phyloP scores from a whole-genome alignment of 257 asterid genomes.

The Ballota nigra region DNA sequence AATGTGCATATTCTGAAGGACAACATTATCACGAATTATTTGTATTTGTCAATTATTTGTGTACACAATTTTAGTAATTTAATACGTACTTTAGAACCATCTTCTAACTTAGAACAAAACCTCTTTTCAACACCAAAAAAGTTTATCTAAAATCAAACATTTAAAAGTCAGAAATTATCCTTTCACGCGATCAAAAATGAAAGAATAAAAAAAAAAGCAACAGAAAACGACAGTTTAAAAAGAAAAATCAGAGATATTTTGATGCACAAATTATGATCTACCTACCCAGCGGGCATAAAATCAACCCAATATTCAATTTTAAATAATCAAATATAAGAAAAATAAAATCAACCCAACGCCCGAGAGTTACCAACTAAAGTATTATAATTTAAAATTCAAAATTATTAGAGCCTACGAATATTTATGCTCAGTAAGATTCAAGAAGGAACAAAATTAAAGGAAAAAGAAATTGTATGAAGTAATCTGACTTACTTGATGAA shows the following conservation, averaged over 20 bases:
- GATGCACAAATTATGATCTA: constrained; percentile 10
- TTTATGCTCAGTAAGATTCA: no score
- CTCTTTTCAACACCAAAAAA: background rate
- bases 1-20: no score
- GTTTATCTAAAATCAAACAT: background rate
- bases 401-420: no score
- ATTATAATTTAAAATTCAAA: no score
- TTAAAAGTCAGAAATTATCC: background rate
- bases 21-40: no score
- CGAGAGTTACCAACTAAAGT: background rate
- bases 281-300: background rate
- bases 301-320: background rate
- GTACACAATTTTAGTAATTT: no score
- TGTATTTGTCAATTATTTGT: no score
- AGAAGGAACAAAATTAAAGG: no score
- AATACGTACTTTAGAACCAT: background rate
- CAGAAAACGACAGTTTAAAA: background rate
- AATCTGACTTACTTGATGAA: constrained; percentile 69
- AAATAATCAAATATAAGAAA: no score
- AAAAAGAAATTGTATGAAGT: no score
- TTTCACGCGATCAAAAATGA: background rate
- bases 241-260: constrained; percentile 3
- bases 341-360: background rate
- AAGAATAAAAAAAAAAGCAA: background rate
- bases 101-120: background rate